Evolutionary conservation across 768 basidiomycete species (phyloP).

Genomic region (Paxillus rubicundulus): DNA sequence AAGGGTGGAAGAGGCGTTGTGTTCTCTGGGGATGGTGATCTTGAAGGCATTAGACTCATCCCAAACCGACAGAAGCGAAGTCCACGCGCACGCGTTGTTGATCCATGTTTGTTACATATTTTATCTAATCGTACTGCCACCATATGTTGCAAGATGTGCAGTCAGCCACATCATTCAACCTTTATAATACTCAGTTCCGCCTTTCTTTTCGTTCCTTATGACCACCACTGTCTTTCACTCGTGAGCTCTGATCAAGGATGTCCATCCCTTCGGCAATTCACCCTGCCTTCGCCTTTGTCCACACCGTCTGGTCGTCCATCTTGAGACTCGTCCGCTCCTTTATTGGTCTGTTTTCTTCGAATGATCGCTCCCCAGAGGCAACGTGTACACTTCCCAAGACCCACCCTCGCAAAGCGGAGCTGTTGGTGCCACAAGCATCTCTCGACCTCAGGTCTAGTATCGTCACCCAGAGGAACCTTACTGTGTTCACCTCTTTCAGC

Average conservation of each 20-base stretch:
- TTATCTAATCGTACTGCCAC: no score
- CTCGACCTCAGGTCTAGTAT: slow-evolving; percentile 18
- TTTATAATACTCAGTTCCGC: no score
- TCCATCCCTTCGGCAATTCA: not conserved
- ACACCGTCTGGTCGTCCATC: slow-evolving; percentile 22
- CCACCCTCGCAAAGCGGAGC: slow-evolving; percentile 1
- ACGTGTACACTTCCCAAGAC: slow-evolving; percentile 1
- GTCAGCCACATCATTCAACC: no score
- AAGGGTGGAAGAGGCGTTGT: slow-evolving; percentile 6
- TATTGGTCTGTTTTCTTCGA: slow-evolving; percentile 17
- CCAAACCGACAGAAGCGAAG: not conserved
- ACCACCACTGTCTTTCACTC: slow-evolving; percentile 14
- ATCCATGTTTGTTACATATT: not conserved
- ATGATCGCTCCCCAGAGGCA: slow-evolving; percentile 12
- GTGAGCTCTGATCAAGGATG: slow-evolving; percentile 14
- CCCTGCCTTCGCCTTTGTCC: slow-evolving; percentile 15
- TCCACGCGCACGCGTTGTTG: not conserved
- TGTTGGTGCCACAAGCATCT: not conserved
- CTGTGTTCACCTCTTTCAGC: not conserved
- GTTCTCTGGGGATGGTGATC: not conserved
- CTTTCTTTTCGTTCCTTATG: not conserved
- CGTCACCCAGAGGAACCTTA: slow-evolving; percentile 13
- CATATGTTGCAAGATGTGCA: no score
- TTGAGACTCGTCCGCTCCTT: slow-evolving; percentile 29
- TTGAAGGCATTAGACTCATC: slow-evolving; percentile 5